Evolutionary conservation across 202 grass and related monocot species (phyloP).

Genomic region (Setaria viridis): DNA sequence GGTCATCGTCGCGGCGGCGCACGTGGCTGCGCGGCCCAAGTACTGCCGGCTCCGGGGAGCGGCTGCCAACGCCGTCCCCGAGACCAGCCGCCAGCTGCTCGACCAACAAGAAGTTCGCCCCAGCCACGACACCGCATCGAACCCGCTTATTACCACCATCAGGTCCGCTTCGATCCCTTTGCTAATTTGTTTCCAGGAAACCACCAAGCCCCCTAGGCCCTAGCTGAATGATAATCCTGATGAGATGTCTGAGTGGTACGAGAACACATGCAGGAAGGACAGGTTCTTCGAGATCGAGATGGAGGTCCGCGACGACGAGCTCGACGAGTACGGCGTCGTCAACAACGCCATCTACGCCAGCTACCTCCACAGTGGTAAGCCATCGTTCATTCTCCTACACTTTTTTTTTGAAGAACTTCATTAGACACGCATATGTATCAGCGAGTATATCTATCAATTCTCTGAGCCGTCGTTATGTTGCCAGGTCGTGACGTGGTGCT

Average conservation of each 20-base stretch:
- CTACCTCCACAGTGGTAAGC: slow-evolving; percentile 64
- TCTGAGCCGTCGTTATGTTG: neutral
- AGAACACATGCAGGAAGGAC: slow-evolving; percentile 31
- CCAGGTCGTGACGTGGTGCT: slow-evolving; percentile 62
- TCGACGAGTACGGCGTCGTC: slow-evolving; percentile 72
- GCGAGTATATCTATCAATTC: too few species aligned
- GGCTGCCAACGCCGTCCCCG: neutral
- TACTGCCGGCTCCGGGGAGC: slow-evolving; percentile 5
- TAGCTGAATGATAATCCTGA: neutral
- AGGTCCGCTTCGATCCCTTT: neutral
- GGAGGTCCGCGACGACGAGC: slow-evolving; percentile 62
- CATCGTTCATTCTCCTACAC: neutral
- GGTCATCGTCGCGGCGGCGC: neutral
- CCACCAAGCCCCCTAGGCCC: too few species aligned
- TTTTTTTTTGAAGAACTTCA: too few species aligned
- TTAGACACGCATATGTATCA: too few species aligned
- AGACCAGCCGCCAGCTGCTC: neutral
- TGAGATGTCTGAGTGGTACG: neutral
- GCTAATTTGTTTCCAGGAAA: neutral
- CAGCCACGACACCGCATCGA: neutral
- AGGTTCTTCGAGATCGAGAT: slow-evolving; percentile 62
- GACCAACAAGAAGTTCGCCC: neutral
- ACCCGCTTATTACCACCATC: neutral
- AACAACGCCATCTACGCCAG: slow-evolving; percentile 60
- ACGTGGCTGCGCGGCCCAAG: neutral